Evolutionary conservation across 257 asterid genomes (phyloP), one percentile per base, ranked within the genome.

Genomic region (Mentha longifolia): DNA sequence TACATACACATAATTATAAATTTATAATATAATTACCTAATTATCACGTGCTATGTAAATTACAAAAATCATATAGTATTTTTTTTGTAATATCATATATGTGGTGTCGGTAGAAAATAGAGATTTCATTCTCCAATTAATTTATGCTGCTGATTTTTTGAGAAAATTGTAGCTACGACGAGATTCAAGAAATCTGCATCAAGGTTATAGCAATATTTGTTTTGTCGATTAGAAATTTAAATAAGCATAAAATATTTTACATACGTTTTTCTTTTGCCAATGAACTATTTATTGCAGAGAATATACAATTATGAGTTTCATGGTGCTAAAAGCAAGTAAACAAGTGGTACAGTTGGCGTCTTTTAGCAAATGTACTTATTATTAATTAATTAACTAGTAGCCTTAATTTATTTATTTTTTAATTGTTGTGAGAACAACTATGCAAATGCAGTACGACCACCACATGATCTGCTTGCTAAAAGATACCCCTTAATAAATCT

Each of bases 401-500:
- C 8, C 33, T 54, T 20, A 20, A 19, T 19, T 54, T 9, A 20
- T 22, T n/a, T n/a, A 2, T 54, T 8, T 9, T 20, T 4, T 25
- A 9, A 2, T 56, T 9, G 4, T 12, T 9, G 13, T 54, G 11
- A 19, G 28, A 19, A 35, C 4, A 54, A 54, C n/a, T n/a, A 55
- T 55, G 60, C 60, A 22, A 22, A 54, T 54, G 12, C 35, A 20
- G 79, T 79, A 82, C 80, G 74, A 57, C 60, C 46, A 43, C 41
- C 73, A 73, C 71, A 65, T 73, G 78, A 73, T 73, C 80, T 47
- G 75, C 69, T 70, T 73, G 78, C 54, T 47, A 22, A 61, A 60
- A 74, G 63, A 73, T 70, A 55, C 81, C 60, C 22, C n/a, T 52
- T 11, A 64, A 25, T 41, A 56, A 42, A 55, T 54, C 35, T 54